Evolutionary conservation across 1,139 yeast genomes (phyloP), one percentile per base, ranked within the genome.

Genomic region (Nematodospora anomalae): DNA sequence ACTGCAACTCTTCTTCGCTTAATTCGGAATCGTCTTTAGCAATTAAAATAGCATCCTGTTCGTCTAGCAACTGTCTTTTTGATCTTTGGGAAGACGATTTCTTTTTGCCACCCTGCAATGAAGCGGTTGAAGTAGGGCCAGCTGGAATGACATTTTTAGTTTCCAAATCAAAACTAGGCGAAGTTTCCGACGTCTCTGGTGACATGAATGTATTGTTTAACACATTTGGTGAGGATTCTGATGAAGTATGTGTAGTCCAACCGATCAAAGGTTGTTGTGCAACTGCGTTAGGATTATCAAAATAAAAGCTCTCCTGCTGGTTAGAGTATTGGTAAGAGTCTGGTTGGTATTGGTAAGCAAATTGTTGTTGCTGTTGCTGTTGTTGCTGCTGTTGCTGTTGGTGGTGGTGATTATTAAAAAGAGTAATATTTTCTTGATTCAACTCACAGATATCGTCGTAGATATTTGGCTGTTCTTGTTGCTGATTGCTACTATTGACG

Each of bases 1-100:
- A 52, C 32, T 67, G 71, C 20, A 76, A 50, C 44, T 77, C 80
- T 16, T 71, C 74, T 34, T 76, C 80, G 4, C 65, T 58, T 26
- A 71, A 55, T 37, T 65, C 67, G 1, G 67, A 51, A 41, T 70
- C 76, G 42, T 70, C 75, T 37, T 51, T 55, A 9, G 70, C 57
- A 28, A 70, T 60, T 35, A 69, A 54, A 26, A 57, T 49, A 8
- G 70, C 65, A 43, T 70, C 76, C 37, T 57, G 60, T 28, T 65
- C 73, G 40, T 64, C 70, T 44, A 60, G 44, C 12, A 55, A 35
- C 40, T 58, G 64, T 38, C 53, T 58, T 45, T 60, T 62, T 7
- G 42, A 32, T 26, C 40, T 45, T 21, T 29, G 35, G 2, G 21
- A 10, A 5, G 22, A 13, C n/a, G 9, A 20, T 16, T 28, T 37